These are phyloP conservation scores for Cryptococcus depauperatus DNA, from an alignment of 1,284 basidiomycete species.

Conservation along the genomic window DNA sequence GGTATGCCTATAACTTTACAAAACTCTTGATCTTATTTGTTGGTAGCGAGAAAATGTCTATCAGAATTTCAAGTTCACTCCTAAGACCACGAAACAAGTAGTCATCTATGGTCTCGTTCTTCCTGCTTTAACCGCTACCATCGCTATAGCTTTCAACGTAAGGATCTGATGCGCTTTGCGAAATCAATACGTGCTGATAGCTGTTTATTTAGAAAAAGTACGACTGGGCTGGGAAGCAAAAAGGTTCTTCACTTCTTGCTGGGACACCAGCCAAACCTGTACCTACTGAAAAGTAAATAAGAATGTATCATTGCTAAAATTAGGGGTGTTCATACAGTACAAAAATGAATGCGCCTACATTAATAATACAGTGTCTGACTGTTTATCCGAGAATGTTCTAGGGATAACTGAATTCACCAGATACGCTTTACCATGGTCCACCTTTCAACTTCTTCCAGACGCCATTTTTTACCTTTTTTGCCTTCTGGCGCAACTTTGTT, in stretches of 20 bases:
- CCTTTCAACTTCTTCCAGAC: conserved; percentile 74
- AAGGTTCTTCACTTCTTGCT: conserved; percentile 26
- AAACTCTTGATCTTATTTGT: background rate
- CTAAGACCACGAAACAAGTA: conserved; percentile 47
- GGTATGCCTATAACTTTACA: conserved; percentile 50
- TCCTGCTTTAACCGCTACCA: conserved; percentile 30
- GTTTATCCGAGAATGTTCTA: background rate
- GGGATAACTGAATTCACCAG: conserved; percentile 50
- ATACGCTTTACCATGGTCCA: conserved; percentile 93
- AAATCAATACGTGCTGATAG: background rate
- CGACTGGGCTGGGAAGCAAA: conserved; percentile 41
- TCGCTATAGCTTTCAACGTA: conserved; percentile 9
- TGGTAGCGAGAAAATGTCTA: conserved; percentile 68
- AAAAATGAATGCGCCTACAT: no score
- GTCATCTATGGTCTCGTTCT: conserved; percentile 32
- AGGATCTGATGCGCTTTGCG: background rate
- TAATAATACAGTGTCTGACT: no score
- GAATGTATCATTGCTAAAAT: conserved; percentile 1
- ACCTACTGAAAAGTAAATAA: conserved; percentile 14
- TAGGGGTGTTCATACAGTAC: no score
- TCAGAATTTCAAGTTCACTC: conserved; percentile 69
- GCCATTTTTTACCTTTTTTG: conserved; percentile 55
- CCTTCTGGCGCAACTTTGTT: conserved; percentile 22
- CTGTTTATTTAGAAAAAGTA: conserved; percentile 21
- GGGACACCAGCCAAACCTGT: conserved; percentile 17